A percentile compares a stretch with the other conserved stretches of the same genome.
Evolutionary conservation across 2,329 filamentous ascomycete species (phyloP).

Genomic region (Magnaporthiopsis rhizophila): DNA sequence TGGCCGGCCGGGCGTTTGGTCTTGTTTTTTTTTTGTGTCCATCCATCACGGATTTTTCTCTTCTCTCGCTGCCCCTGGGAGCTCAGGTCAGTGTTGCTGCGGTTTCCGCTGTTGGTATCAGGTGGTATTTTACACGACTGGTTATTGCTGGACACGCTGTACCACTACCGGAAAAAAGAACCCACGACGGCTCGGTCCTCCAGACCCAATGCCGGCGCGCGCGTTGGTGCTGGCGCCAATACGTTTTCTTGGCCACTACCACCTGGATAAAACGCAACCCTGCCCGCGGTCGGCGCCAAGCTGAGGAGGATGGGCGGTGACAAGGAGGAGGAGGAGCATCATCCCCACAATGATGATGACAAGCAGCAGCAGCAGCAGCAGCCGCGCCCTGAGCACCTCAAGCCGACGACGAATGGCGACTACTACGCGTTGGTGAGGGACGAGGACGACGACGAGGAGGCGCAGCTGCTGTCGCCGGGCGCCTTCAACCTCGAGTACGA

Average conservation of each 20-base stretch:
- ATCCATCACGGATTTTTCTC: too few species aligned
- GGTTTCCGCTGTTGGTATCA: too few species aligned
- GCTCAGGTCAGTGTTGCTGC: not conserved
- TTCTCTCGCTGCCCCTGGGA: too few species aligned
- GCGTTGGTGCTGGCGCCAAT: not conserved
- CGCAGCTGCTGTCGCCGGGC: constrained; percentile 13
- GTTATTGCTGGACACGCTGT: not conserved
- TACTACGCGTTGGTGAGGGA: constrained; percentile 1
- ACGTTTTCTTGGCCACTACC: not conserved
- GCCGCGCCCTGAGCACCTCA: constrained; percentile 1
- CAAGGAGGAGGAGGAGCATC: not conserved
- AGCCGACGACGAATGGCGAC: constrained; percentile 6
- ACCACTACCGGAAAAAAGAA: not conserved
- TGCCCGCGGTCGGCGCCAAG: not conserved
- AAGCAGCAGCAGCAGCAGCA: too few species aligned
- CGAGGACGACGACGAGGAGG: constrained; percentile 13
- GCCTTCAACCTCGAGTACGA: constrained; percentile 9
- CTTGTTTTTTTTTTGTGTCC: too few species aligned
- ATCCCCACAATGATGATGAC: too few species aligned
- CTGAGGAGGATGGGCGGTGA: not conserved
- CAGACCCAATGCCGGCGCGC: not conserved
- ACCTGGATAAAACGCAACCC: not conserved
- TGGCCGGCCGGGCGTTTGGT: not conserved
- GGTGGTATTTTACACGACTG: too few species aligned
- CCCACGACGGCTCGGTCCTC: too few species aligned